phyloP scores from a whole-genome alignment of 2,329 filamentous ascomycete species.

The Phaeophleospora eucalypticola region DNA sequence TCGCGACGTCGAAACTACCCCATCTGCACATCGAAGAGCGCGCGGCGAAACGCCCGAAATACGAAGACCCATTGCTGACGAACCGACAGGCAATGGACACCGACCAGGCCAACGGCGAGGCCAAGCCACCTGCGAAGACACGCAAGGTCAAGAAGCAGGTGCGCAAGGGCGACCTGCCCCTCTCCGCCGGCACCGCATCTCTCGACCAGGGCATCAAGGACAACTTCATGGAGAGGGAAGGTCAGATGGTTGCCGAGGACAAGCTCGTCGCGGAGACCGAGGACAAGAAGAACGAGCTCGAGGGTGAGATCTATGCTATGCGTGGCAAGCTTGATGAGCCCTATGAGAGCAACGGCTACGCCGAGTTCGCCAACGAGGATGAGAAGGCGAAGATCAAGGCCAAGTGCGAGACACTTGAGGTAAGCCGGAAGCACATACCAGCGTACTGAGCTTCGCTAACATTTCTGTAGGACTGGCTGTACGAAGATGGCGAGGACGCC shows the following conservation, averaged over 20 bases:
- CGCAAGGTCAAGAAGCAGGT: slow-evolving; percentile 99
- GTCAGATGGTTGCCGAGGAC: slow-evolving; percentile 92
- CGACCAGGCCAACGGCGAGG: slow-evolving; percentile 57
- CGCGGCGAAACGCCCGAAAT: slow-evolving; percentile 26
- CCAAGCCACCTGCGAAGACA: slow-evolving; percentile 58
- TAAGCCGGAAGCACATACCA: slow-evolving; percentile 47
- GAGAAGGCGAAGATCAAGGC: slow-evolving; percentile 83
- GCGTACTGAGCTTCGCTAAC: slow-evolving; percentile 8
- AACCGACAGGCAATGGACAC: slow-evolving; percentile 74
- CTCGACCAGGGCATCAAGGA: slow-evolving; percentile 67
- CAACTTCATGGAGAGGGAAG: slow-evolving; percentile 73
- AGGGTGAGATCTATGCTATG: slow-evolving; percentile 95
- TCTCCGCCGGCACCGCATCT: slow-evolving; percentile 76
- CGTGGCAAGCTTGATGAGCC: slow-evolving; percentile 92
- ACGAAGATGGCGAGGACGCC: slow-evolving; percentile 92
- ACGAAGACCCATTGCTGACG: slow-evolving; percentile 29
- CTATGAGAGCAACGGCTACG: slow-evolving; percentile 51
- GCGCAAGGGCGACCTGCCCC: slow-evolving; percentile 89
- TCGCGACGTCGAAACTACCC: slow-evolving; percentile 10
- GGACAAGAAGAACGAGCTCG: slow-evolving; percentile 99
- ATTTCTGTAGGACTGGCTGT: slow-evolving; percentile 79
- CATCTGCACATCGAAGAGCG: slow-evolving; percentile 16
- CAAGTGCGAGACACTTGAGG: slow-evolving; percentile 82
- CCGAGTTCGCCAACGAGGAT: slow-evolving; percentile 82
- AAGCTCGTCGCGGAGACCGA: slow-evolving; percentile 98